phyloP scores from a whole-genome alignment of 768 basidiomycete species.

The Kwoniella mangroviensis region DNA sequence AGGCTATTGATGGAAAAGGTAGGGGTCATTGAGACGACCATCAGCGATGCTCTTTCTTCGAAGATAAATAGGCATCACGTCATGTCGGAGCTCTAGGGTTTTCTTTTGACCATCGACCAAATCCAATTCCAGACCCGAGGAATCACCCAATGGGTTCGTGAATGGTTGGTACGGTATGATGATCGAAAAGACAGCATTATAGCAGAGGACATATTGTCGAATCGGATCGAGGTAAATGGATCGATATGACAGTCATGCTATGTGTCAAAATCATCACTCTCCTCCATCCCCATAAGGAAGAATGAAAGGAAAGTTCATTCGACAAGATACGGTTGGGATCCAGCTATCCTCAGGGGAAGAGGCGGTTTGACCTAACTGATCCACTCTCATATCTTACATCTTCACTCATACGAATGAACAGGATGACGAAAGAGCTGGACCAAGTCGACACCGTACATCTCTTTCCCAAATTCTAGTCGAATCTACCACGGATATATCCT shows the following conservation, averaged over 20 bases:
- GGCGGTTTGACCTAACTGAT: not conserved
- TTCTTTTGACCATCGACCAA: not conserved
- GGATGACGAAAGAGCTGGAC: no score
- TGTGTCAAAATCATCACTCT: not conserved
- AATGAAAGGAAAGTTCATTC: not conserved
- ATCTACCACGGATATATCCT: not conserved
- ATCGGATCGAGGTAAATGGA: not conserved
- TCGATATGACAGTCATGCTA: not conserved
- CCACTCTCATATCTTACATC: not conserved
- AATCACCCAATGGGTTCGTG: constrained; percentile 33
- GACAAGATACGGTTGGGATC: constrained; percentile 2
- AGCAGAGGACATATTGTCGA: constrained; percentile 6
- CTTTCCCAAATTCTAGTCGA: not conserved
- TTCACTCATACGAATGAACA: not conserved
- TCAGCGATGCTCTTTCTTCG: constrained; percentile 37
- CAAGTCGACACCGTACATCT: constrained; percentile 3
- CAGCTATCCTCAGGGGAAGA: not conserved
- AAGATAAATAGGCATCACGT: constrained; percentile 48
- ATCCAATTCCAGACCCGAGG: constrained; percentile 8
- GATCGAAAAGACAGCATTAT: constrained; percentile 2
- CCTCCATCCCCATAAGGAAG: not conserved
- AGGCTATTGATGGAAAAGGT: constrained; percentile 50
- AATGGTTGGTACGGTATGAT: not conserved
- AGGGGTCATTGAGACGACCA: constrained; percentile 58
- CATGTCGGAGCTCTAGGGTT: constrained; percentile 53